A percentile compares a stretch with the other conserved stretches of the same genome.
phyloP scores from a whole-genome alignment of 2,329 filamentous ascomycete species.

The Fusarium liriodendri region DNA sequence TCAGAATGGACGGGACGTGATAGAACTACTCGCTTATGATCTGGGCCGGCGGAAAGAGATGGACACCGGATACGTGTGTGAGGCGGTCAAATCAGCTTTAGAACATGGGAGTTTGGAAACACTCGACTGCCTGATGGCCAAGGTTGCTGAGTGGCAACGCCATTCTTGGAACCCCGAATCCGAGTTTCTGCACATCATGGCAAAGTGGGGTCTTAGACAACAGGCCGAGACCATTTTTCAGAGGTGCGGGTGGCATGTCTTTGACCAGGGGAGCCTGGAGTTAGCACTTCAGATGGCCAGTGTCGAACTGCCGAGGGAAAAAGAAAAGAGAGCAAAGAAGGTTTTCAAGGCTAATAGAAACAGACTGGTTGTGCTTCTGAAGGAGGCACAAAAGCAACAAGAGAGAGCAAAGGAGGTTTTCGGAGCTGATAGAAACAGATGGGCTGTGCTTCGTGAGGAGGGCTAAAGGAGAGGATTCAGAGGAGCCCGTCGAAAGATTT shows the following conservation, averaged over 20 bases:
- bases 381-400: background rate
- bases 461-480: no score
- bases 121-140: background rate
- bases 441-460: no score
- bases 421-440: no score
- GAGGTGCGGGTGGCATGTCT: background rate
- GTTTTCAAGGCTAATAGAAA: background rate
- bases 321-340: background rate
- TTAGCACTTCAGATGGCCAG: background rate
- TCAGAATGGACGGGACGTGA: background rate
- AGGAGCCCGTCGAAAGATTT: no score
- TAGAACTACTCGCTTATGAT: background rate
- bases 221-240: background rate
- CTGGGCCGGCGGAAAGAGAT: background rate
- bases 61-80: background rate
- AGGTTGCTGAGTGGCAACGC: background rate
- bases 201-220: background rate
- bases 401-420: no score
- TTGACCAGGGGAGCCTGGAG: background rate
- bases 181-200: background rate
- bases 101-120: background rate
- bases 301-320: background rate
- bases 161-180: background rate
- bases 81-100: background rate
- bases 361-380: background rate